A percentile compares a stretch with the other conserved stretches of the same genome.
Evolutionary conservation across 306 rosid species (phyloP).

Genomic region (Quercus rubra): DNA sequence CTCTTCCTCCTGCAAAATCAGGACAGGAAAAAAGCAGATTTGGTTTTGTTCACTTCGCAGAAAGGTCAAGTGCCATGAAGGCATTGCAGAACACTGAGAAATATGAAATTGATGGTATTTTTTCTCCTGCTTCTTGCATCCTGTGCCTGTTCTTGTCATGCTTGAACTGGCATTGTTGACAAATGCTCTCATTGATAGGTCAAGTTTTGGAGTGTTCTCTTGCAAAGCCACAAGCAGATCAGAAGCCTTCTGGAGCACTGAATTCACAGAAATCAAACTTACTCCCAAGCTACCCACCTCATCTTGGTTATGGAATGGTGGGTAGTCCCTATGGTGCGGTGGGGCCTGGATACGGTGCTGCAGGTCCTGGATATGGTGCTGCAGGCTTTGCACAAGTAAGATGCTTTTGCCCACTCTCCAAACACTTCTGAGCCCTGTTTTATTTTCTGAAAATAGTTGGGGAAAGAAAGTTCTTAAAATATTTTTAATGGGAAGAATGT

Average conservation of each 20-base stretch:
- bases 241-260: constrained; percentile 42
- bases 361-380: constrained; percentile 58
- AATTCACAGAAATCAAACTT: constrained; percentile 33
- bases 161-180: constrained; percentile 3
- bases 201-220: constrained; percentile 68
- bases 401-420: constrained; percentile 4
- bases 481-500: background rate
- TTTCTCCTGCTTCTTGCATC: constrained; percentile 10
- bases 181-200: constrained; percentile 36
- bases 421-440: background rate
- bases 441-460: background rate
- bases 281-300: constrained; percentile 58
- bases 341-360: constrained; percentile 54
- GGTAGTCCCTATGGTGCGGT: constrained; percentile 52
- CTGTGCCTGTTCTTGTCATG: background rate
- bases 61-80: constrained; percentile 65
- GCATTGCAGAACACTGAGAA: constrained; percentile 60
- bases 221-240: constrained; percentile 69
- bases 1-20: constrained; percentile 62
- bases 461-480: background rate
- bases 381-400: constrained; percentile 67
- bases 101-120: constrained; percentile 64
- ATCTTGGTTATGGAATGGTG: constrained; percentile 49
- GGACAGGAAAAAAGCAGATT: constrained; percentile 66
- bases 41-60: constrained; percentile 75